phyloP scores from a whole-genome alignment of 371 early-diverging fungal species.

The Lichtheimia ramosa region DNA sequence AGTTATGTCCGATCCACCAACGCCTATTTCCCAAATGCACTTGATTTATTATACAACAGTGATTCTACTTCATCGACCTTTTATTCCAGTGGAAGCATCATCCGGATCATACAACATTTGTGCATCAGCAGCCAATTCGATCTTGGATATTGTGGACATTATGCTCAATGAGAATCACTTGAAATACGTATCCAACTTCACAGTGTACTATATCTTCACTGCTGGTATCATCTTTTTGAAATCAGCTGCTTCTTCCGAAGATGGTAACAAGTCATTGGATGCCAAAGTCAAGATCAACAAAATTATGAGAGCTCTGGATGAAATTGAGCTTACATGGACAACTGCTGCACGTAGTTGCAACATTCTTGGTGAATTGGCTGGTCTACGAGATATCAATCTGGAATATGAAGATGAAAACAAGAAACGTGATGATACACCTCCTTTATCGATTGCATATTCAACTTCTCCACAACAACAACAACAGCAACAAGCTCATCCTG shows the following conservation, averaged over 20 bases:
- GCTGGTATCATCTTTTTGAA: slow-evolving; percentile 40
- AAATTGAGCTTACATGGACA: slow-evolving; percentile 37
- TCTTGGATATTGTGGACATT: slow-evolving; percentile 40
- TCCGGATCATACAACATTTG: slow-evolving; percentile 45
- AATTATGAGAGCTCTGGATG: slow-evolving; percentile 37
- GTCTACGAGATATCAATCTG: slow-evolving; percentile 33
- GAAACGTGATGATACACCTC: slow-evolving; percentile 12
- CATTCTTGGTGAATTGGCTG: slow-evolving; percentile 46
- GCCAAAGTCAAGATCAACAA: slow-evolving; percentile 33
- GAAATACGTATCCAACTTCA: slow-evolving; percentile 32
- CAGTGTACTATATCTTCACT: slow-evolving; percentile 43
- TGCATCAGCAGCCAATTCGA: slow-evolving; percentile 46
- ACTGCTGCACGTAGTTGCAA: slow-evolving; percentile 37
- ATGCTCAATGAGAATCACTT: slow-evolving; percentile 33
- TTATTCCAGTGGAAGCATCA: slow-evolving; percentile 30
- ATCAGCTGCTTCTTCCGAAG: slow-evolving; percentile 25
- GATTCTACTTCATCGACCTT: slow-evolving; percentile 43
- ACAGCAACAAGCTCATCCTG: not conserved
- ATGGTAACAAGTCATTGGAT: slow-evolving; percentile 21
- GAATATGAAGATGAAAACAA: slow-evolving; percentile 12
- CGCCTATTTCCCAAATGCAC: slow-evolving; percentile 42
- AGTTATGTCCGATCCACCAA: slow-evolving; percentile 12
- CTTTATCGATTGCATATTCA: slow-evolving; percentile 14
- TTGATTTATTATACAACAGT: slow-evolving; percentile 43
- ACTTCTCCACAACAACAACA: slow-evolving; percentile 13